Percentiles rank a stretch among this genome's conserved stretches.
These are phyloP conservation scores for Fusarium tricinctum DNA, from an alignment of 2,329 filamentous ascomycete species.

Conservation along the genomic window DNA sequence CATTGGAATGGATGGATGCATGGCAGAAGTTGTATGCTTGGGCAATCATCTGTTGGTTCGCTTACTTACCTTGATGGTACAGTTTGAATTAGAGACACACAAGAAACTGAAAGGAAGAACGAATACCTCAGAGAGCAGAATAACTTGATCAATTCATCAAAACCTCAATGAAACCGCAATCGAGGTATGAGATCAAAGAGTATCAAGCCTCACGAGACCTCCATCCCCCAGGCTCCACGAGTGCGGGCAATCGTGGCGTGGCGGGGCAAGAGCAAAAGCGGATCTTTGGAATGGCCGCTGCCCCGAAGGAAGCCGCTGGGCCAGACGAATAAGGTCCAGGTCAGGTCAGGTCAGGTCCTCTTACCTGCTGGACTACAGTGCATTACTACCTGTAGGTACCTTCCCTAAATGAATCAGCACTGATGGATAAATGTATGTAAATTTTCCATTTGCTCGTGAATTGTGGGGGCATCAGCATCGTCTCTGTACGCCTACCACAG, in stretches of 20 bases:
- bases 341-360: too few relatives aligned
- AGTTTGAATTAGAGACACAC: neutral
- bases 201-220: slow-evolving; percentile 34
- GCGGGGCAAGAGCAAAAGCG: slow-evolving; percentile 33
- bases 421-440: too few relatives aligned
- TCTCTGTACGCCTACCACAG: too few relatives aligned
- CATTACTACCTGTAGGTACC: neutral
- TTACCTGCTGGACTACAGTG: neutral
- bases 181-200: slow-evolving; percentile 7
- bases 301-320: slow-evolving; percentile 38
- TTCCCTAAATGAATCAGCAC: too few relatives aligned
- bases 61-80: slow-evolving; percentile 37
- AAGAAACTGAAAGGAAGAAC: neutral
- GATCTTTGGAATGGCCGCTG: slow-evolving; percentile 49
- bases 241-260: slow-evolving; percentile 16
- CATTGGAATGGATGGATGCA: slow-evolving; percentile 29
- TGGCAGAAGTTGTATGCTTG: slow-evolving; percentile 11
- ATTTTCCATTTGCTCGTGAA: too few relatives aligned
- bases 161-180: neutral
- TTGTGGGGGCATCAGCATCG: too few relatives aligned
- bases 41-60: slow-evolving; percentile 15
- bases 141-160: neutral
- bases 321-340: neutral
- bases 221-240: slow-evolving; percentile 6
- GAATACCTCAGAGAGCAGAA: neutral